Evolutionary conservation across 2,329 filamentous ascomycete species (phyloP), one percentile per base, ranked within the genome.

Genomic region (Ascochyta viciae-villosae): DNA sequence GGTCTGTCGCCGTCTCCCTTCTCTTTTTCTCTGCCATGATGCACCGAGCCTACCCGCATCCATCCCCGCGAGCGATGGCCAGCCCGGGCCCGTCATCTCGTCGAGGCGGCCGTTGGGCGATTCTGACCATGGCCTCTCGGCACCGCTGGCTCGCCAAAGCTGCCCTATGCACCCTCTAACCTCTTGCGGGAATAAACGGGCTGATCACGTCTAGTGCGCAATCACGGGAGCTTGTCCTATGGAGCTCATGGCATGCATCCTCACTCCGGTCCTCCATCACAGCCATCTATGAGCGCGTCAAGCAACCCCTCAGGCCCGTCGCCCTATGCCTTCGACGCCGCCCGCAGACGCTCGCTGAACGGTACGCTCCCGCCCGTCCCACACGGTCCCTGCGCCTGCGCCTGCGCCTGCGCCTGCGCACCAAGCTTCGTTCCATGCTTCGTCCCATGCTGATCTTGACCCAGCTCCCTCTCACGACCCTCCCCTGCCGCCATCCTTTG

Each of bases 281-380:
- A 67, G 48, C 68, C 72, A 62, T 68, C 72, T 38, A 76, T 76
- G 71, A 68, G 61, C 51, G 61, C 57, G 54, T 66, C 72, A 40
- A 69, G 71, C 54, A 67, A 63, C 54, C 49, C 66, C 19, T 57
- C 75, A 31, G 66, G 62, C 45, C 71, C 68, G 54, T 76, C 80
- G 71, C 70, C 72, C 26, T 76, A 77, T 57, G 71, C 71, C 50
- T 79, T 76, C 65, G 79, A 81, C 55, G 66, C 70, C 31, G 68
- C 76, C 47, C 76, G 80, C 55, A 71, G 78, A 57, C 72, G 63
- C 45, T 81, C 80, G 19, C 66, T 81, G 39, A 79, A 78, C 56
- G 76, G 71, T 50, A 70, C 54, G 43, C 73, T 66, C 50, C 68
- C 72, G 26, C 64, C 68, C 3, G 60, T 72, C 59, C 74, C 72